Evolutionary conservation across 352 stramenopile genomes (phyloP), one percentile per base, ranked within the genome.

Genomic region (Pythium chondricola): DNA sequence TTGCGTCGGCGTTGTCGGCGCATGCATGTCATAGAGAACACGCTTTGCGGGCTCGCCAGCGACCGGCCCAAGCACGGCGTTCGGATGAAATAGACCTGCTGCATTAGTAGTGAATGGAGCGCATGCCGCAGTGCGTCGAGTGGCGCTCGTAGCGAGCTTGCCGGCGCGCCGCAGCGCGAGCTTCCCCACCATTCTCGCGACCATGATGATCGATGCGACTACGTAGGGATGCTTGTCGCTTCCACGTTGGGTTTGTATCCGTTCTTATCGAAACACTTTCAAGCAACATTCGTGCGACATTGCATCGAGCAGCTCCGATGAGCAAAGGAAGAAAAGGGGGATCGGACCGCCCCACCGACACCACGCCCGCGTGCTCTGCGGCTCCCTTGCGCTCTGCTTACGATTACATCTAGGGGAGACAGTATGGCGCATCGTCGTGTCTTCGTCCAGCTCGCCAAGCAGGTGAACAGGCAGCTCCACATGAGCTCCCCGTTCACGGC

Each of bases 1-100:
- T 66, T 98, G 88, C 32, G 83, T 55, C 6, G 81, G 75, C 20
- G 76, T 78, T 46, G 83, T 95, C 16, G 85, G 82, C 41, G 75
- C 61, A 54, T 95, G 83, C 39, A 59, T 67, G 25, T 66, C 65
- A 56, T 95, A 93, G 16, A 85, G 52, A 22, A 90, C 63, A 39
- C 76, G 74, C 25, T 61, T 54, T 41, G 71, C 59, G 16, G 76
- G 72, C 31, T 68, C 43, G 16, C 80, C 80, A 1, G 77, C 74
- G 45, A 78, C 63, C 24, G 50, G 53, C 10, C 39, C 32, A 1
- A 2, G 39, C 8, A 25, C 17, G 6, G 43, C 52, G n/a, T 29
- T 29, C 4, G 16, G 43, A 31, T 59, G 52, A 36, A 52, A 16
- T 11, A 42, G 33, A 25, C 17, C 20, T 10, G 44, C 35, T n/a